Percentiles rank a stretch among this genome's conserved stretches.
phyloP scores from a whole-genome alignment of 768 basidiomycete genomes.

The Lactifluus echinatus region DNA sequence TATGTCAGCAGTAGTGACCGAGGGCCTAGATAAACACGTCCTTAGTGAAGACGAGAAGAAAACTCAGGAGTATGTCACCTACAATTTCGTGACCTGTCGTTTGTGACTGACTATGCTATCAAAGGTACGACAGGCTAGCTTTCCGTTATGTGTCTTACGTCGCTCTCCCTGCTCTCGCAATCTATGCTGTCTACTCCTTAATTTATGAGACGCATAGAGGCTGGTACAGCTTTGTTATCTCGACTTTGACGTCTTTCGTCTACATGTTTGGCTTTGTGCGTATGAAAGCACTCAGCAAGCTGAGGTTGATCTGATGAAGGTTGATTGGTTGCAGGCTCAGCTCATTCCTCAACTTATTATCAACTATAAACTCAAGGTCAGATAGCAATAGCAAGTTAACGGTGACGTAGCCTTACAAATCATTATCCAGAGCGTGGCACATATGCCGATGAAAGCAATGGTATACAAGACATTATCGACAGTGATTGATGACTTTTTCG shows the following conservation, averaged over 20 bases:
- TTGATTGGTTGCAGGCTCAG: conserved; percentile 50
- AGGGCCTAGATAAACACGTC: conserved; percentile 74
- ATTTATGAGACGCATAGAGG: conserved; percentile 79
- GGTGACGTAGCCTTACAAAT: neutral
- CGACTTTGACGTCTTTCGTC: conserved; percentile 86
- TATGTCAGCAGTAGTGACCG: conserved; percentile 7
- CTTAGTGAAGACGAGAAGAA: conserved; percentile 96
- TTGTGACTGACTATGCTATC: neutral
- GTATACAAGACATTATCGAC: conserved; percentile 89
- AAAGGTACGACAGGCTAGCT: conserved; percentile 81
- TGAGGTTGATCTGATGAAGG: conserved; percentile 17
- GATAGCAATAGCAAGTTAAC: conserved; percentile 20
- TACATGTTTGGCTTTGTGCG: conserved; percentile 98
- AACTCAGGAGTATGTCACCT: conserved; percentile 78
- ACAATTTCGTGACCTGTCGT: neutral
- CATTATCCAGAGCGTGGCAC: conserved; percentile 70
- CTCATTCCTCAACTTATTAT: conserved; percentile 85
- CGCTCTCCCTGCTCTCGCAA: conserved; percentile 71
- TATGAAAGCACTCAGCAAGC: conserved; percentile 23
- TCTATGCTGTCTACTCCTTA: conserved; percentile 73
- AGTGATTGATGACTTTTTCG: conserved; percentile 88
- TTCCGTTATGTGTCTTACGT: conserved; percentile 93
- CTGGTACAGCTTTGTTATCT: conserved; percentile 95
- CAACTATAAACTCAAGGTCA: conserved; percentile 92
- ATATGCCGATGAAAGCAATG: conserved; percentile 99